Conservation (phyloP, 2,329 filamentous ascomycete species). For the Trichothecium roseum region DNA sequence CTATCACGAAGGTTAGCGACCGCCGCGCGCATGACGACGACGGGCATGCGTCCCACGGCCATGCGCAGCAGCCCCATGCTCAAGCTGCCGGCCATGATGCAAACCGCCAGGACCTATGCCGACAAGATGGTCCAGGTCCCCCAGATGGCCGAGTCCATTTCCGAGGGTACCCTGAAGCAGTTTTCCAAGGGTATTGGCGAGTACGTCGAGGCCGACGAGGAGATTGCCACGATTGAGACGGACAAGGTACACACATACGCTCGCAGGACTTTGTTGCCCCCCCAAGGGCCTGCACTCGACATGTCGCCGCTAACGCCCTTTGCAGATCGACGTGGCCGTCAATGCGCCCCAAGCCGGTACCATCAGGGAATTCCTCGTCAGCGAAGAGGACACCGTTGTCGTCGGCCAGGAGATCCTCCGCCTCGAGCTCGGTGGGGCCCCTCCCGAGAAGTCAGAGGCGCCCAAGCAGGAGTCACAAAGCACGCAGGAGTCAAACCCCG, state of each 20-base stretch:
- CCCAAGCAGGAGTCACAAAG: constrained; percentile 17
- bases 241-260: constrained; percentile 51
- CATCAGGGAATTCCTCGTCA: constrained; percentile 84
- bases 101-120: constrained; percentile 54
- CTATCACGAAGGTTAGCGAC: constrained; percentile 31
- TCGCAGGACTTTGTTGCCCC: too few species aligned
- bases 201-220: constrained; percentile 89
- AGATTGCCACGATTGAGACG: constrained; percentile 97
- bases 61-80: constrained; percentile 16
- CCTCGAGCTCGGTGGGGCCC: constrained; percentile 65
- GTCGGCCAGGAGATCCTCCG: constrained; percentile 88
- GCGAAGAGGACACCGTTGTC: constrained; percentile 88
- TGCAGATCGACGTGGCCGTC: constrained; percentile 90
- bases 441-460: constrained; percentile 19
- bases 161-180: constrained; percentile 92
- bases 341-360: constrained; percentile 86
- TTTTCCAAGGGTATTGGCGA: constrained; percentile 90
- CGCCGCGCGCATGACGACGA: constrained; percentile 31
- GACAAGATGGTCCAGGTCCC: constrained; percentile 88
- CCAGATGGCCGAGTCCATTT: constrained; percentile 97
- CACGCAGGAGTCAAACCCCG: constrained; percentile 5
- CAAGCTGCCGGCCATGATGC: constrained; percentile 41
- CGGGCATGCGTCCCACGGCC: constrained; percentile 23
- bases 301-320: neutral
- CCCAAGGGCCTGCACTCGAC: neutral